These are phyloP conservation scores for Gymnopilus junonius DNA, from an alignment of 768 basidiomycete genomes.

Conservation along the genomic window DNA sequence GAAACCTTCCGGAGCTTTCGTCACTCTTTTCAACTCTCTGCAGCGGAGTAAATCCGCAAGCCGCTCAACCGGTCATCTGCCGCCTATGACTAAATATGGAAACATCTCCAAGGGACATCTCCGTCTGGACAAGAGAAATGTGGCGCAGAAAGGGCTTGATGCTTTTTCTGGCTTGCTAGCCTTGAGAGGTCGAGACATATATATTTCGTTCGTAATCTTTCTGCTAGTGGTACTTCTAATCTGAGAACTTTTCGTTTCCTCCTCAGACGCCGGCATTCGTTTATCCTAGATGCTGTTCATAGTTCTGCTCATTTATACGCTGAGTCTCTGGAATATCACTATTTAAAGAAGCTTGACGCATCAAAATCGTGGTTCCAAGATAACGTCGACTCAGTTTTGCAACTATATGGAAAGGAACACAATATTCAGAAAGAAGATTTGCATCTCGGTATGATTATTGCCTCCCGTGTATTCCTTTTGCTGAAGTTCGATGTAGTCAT, in stretches of 20 bases:
- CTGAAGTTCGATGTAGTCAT: constrained; percentile 45
- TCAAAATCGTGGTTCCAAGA: constrained; percentile 77
- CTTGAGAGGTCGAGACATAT: constrained; percentile 37
- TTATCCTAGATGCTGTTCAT: constrained; percentile 65
- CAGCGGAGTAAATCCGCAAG: constrained; percentile 49
- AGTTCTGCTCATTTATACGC: constrained; percentile 69
- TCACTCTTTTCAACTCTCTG: constrained; percentile 74
- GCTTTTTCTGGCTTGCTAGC: constrained; percentile 53
- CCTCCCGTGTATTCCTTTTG: background rate
- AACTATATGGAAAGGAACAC: constrained; percentile 52
- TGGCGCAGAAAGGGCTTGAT: constrained; percentile 62
- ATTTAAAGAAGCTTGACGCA: constrained; percentile 63
- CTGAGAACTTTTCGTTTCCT: constrained; percentile 12
- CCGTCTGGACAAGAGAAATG: constrained; percentile 58
- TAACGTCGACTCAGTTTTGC: constrained; percentile 66
- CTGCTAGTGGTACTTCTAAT: background rate
- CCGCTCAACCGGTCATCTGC: constrained; percentile 45
- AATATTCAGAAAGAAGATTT: constrained; percentile 63
- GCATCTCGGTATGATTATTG: constrained; percentile 45
- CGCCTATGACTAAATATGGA: constrained; percentile 65
- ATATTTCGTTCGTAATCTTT: constrained; percentile 39
- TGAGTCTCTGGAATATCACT: constrained; percentile 71
- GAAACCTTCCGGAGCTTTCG: constrained; percentile 69
- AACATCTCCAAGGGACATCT: constrained; percentile 48
- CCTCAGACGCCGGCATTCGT: constrained; percentile 57